These are phyloP conservation scores for cucumber (Cucumis sativus) DNA, from an alignment of 306 rosid species.

Conservation along the genomic window Cucumber_9930_V3 NC_026658.2:4634501-4635000, in stretches of 20 bases:
- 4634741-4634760: too few relatives aligned
- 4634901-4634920: background rate
- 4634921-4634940: background rate
- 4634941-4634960: background rate
- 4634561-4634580: too few relatives aligned
- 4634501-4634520: conserved; percentile 56
- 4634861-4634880: background rate
- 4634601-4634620: background rate
- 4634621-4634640: too few relatives aligned
- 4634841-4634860: too few relatives aligned
- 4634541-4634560: background rate
- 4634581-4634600: background rate
- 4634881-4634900: background rate
- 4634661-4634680: background rate
- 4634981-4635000: background rate
- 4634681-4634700: background rate
- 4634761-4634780: too few relatives aligned
- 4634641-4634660: background rate
- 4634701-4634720: background rate
- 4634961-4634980: background rate
- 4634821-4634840: too few relatives aligned
- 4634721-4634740: background rate
- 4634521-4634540: background rate
- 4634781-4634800: too few relatives aligned
- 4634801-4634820: too few relatives aligned